These are phyloP conservation scores for Carex myosuroides DNA, from an alignment of 176 grass and related monocot genomes.

Conservation along the genomic window DNA sequence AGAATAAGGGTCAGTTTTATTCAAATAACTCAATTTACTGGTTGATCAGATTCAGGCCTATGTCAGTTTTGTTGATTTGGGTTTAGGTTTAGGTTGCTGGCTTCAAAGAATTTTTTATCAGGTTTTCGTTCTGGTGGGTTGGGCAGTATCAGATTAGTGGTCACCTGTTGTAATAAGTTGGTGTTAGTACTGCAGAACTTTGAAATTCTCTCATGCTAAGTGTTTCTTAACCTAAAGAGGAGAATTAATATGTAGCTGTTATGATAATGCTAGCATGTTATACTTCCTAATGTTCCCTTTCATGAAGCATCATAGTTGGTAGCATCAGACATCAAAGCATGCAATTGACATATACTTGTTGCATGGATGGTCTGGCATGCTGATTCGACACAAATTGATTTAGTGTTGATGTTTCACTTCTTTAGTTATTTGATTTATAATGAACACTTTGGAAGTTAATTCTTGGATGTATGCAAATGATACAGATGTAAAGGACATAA, in stretches of 20 bases:
- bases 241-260: not conserved
- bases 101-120: not conserved
- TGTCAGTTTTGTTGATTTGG: not conserved
- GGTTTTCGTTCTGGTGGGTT: not conserved
- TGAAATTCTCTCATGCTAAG: not conserved
- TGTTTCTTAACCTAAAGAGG: not conserved
- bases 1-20: not conserved
- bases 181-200: not conserved
- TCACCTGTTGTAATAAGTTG: not conserved
- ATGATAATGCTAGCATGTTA: not conserved
- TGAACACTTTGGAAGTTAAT: not conserved
- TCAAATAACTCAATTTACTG: not conserved
- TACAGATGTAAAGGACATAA: conserved; percentile 99
- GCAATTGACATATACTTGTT: not conserved
- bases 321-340: not conserved
- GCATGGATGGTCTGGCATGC: not conserved
- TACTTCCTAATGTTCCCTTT: not conserved
- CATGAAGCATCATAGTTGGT: not conserved
- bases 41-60: not conserved
- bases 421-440: not conserved
- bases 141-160: not conserved
- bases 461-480: conserved; percentile 21
- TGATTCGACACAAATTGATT: not conserved
- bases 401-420: not conserved
- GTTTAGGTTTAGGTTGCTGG: not conserved